Percentiles rank a stretch among this genome's conserved stretches.
These are phyloP conservation scores for Claviceps africana DNA, from an alignment of 2,329 filamentous ascomycete genomes.

Conservation along the genomic window DNA sequence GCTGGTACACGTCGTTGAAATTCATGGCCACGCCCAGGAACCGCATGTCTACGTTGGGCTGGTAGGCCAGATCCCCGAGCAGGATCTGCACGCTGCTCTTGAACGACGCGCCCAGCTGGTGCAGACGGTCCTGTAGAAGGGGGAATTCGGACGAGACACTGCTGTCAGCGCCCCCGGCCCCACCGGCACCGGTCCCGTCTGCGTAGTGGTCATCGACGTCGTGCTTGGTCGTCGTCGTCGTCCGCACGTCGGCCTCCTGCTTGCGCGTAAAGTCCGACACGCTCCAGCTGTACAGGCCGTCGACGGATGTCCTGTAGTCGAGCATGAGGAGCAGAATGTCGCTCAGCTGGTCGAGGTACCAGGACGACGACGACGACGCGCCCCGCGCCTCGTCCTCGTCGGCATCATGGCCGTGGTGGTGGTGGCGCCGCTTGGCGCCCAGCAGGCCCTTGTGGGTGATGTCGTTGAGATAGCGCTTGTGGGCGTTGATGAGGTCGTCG, in stretches of 20 bases:
- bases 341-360: constrained; percentile 81
- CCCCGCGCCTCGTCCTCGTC: constrained; percentile 42
- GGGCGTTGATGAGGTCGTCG: constrained; percentile 86
- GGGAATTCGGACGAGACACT: constrained; percentile 55
- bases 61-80: constrained; percentile 80
- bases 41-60: constrained; percentile 87
- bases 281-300: constrained; percentile 86
- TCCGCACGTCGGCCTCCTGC: constrained; percentile 74
- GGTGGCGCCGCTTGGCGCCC: constrained; percentile 44
- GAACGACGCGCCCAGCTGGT: constrained; percentile 62
- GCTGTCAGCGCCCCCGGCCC: not conserved
- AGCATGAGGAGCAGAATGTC: constrained; percentile 92
- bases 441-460: constrained; percentile 95
- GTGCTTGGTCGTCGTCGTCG: constrained; percentile 45
- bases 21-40: constrained; percentile 97
- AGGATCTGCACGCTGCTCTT: constrained; percentile 62
- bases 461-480: constrained; percentile 77
- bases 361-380: constrained; percentile 35
- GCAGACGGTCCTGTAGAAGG: constrained; percentile 59
- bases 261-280: constrained; percentile 85
- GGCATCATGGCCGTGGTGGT: constrained; percentile 17
- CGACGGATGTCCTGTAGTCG: constrained; percentile 80
- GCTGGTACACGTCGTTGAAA: constrained; percentile 93
- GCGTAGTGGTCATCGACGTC: constrained; percentile 14
- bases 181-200: constrained; percentile 21